phyloP scores from a whole-genome alignment of 257 asterid genomes.

The Capsicum rhomboideum region DNA sequence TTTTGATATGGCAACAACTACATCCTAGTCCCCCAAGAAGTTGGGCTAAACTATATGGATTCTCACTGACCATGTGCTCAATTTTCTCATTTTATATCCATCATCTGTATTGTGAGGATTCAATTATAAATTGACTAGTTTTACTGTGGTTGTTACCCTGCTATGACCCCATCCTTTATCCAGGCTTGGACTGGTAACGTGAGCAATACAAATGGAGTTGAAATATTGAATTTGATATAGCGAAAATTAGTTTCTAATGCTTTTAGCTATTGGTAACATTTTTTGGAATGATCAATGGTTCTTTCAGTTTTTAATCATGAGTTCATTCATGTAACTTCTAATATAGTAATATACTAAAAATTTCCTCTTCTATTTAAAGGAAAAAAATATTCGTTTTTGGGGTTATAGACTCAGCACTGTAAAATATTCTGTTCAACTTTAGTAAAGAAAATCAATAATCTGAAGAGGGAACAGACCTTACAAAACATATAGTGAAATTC shows the following conservation, averaged over 20 bases:
- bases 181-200: background rate
- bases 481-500: background rate
- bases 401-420: no score
- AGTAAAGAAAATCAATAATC: background rate
- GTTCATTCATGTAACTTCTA: background rate
- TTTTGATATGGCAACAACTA: background rate
- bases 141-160: background rate
- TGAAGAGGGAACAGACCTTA: background rate
- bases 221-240: background rate
- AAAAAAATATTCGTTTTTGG: no score
- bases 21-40: background rate
- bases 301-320: background rate
- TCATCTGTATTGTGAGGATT: background rate
- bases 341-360: no score
- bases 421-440: background rate
- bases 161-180: background rate
- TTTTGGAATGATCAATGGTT: background rate
- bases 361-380: no score
- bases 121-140: background rate
- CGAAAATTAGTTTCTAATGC: background rate
- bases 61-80: background rate
- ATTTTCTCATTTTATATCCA: background rate
- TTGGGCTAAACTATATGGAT: background rate
- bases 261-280: background rate
- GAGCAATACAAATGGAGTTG: background rate